phyloP scores from a whole-genome alignment of 805 yeast species.

The Candida michaelii region DNA sequence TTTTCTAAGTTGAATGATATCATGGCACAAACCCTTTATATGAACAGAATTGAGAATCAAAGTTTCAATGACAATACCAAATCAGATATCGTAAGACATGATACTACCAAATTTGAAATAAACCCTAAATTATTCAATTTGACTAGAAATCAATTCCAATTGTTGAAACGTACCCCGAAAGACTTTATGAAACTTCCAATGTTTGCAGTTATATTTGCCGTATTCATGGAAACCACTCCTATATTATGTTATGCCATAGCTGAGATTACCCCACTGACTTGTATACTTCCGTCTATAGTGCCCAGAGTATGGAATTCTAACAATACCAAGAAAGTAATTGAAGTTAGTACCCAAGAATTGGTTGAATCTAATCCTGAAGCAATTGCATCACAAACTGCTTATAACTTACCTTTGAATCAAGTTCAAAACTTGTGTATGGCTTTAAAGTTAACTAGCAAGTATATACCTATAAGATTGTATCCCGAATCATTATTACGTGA shows the following conservation, averaged over 20 bases:
- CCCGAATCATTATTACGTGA: slow-evolving; percentile 38
- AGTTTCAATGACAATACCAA: slow-evolving; percentile 17
- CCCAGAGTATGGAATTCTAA: slow-evolving; percentile 33
- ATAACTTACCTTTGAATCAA: slow-evolving; percentile 40
- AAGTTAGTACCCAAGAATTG: slow-evolving; percentile 9
- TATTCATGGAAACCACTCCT: slow-evolving; percentile 58
- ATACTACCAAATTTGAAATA: neutral
- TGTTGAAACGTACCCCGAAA: slow-evolving; percentile 47
- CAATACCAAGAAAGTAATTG: slow-evolving; percentile 14
- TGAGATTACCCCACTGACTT: slow-evolving; percentile 57
- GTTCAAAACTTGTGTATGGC: slow-evolving; percentile 35
- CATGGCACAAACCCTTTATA: slow-evolving; percentile 35
- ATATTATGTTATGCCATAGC: slow-evolving; percentile 53
- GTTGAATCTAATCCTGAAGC: slow-evolving; percentile 12
- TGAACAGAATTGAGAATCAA: slow-evolving; percentile 36
- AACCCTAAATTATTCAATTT: slow-evolving; percentile 30
- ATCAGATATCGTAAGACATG: slow-evolving; percentile 6
- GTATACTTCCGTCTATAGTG: slow-evolving; percentile 49
- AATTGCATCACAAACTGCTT: slow-evolving; percentile 46
- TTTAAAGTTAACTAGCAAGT: slow-evolving; percentile 39
- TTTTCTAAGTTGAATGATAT: slow-evolving; percentile 36
- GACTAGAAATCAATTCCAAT: slow-evolving; percentile 51
- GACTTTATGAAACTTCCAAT: slow-evolving; percentile 55
- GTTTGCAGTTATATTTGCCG: slow-evolving; percentile 46
- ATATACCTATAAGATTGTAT: slow-evolving; percentile 38